A percentile compares a stretch with the other conserved stretches of the same genome.
These are phyloP conservation scores for Candolleomyces eurysporus DNA, from an alignment of 768 basidiomycete genomes.

Conservation along the genomic window DNA sequence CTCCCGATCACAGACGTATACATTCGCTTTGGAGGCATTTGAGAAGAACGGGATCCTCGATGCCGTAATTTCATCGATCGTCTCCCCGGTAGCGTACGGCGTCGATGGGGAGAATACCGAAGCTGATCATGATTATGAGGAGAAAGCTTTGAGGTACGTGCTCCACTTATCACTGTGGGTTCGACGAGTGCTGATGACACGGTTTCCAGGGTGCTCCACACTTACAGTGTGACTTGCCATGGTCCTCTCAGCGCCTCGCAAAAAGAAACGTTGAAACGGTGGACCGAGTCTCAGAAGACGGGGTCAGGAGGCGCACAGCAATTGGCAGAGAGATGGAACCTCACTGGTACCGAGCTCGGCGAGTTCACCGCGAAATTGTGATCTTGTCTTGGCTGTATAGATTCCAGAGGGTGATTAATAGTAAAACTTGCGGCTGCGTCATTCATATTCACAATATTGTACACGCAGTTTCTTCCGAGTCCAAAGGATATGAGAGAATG, in stretches of 20 bases:
- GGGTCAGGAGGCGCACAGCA: slow-evolving; percentile 13
- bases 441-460: no score
- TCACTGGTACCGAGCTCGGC: slow-evolving; percentile 12
- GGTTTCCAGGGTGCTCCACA: slow-evolving; percentile 45
- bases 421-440: background rate
- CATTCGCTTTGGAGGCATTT: slow-evolving; percentile 48
- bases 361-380: background rate
- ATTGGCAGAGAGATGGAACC: slow-evolving; percentile 26
- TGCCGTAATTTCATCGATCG: slow-evolving; percentile 50
- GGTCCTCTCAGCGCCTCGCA: slow-evolving; percentile 27
- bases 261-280: slow-evolving; percentile 24
- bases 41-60: slow-evolving; percentile 43
- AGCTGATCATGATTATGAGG: slow-evolving; percentile 61
- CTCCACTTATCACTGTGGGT: background rate
- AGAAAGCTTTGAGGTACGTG: slow-evolving; percentile 56
- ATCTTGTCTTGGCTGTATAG: background rate
- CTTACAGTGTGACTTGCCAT: slow-evolving; percentile 44
- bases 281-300: slow-evolving; percentile 26
- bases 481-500: no score
- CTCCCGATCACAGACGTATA: slow-evolving; percentile 49
- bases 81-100: slow-evolving; percentile 59
- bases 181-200: background rate
- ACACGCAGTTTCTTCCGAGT: no score
- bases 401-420: background rate
- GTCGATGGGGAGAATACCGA: slow-evolving; percentile 62